Percentiles rank a stretch among this genome's conserved stretches.
phyloP scores from a whole-genome alignment of 495 filamentous ascomycete genomes.

The Schizothecium vesticola region DNA sequence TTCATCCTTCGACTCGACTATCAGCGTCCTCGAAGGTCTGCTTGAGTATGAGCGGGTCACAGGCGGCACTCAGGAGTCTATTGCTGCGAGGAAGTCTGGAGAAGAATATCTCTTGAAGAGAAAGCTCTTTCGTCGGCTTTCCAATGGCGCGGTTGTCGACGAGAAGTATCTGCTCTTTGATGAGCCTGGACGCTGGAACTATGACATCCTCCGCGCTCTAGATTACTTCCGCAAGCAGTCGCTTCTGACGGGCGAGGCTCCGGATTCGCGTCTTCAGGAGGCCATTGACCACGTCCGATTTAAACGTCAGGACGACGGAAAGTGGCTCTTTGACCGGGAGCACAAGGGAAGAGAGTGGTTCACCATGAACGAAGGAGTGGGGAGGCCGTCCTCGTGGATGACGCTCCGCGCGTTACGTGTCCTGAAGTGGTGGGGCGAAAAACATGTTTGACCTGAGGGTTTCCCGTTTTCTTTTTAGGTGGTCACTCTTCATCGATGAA shows the following conservation, averaged over 20 bases:
- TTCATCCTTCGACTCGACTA: neutral
- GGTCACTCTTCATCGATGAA: too few species aligned
- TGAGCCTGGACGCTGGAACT: neutral
- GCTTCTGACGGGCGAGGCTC: neutral
- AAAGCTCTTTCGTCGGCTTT: neutral
- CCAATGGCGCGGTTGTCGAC: neutral
- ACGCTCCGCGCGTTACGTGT: neutral
- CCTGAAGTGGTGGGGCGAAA: slow-evolving; percentile 1
- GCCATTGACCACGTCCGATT: neutral
- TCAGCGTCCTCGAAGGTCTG: neutral
- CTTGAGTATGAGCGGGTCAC: neutral
- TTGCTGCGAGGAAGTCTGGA: neutral
- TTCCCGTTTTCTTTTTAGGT: too few species aligned
- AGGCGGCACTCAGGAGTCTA: neutral
- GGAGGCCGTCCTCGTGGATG: neutral
- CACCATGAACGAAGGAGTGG: neutral
- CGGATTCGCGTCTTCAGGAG: neutral
- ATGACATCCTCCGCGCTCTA: neutral
- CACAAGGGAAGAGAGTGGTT: neutral
- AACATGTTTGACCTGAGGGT: too few species aligned
- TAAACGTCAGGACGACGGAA: neutral
- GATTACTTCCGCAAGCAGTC: neutral
- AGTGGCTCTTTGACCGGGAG: neutral
- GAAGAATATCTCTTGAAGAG: slow-evolving; percentile 4
- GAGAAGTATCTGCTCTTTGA: neutral